Percentiles rank a stretch among this genome's conserved stretches.
Conservation (phyloP, 768 basidiomycete genomes). For the Russula ochroleuca region DNA sequence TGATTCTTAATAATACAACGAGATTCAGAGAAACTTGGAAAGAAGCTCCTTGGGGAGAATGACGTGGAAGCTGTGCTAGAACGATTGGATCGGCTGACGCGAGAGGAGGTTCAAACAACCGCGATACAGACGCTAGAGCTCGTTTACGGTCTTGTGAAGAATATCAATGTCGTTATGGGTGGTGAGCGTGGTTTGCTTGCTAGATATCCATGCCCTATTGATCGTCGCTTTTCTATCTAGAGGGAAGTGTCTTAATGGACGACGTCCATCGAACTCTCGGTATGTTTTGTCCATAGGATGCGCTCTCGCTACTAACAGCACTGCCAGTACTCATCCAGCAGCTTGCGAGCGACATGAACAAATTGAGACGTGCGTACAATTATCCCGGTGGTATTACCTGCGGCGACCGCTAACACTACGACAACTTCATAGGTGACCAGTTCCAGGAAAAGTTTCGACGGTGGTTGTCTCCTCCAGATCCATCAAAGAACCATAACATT, state of each 20-base stretch:
- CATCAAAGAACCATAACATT: neutral
- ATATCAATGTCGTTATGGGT: neutral
- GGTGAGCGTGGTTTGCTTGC: neutral
- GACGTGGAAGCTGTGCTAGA: neutral
- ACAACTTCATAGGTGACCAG: too few relatives aligned
- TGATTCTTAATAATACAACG: neutral
- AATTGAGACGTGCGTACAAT: neutral
- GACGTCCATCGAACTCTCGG: neutral
- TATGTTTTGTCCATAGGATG: neutral
- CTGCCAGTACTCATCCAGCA: neutral
- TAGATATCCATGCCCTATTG: neutral
- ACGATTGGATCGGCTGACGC: neutral
- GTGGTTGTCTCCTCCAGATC: neutral
- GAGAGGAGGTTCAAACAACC: neutral
- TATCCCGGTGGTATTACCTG: too few relatives aligned
- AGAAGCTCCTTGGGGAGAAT: neutral
- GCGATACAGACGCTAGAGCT: too few relatives aligned
- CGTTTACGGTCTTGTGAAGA: neutral
- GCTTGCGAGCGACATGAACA: neutral
- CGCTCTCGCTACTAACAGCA: neutral
- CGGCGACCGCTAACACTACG: too few relatives aligned
- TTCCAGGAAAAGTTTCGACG: neutral
- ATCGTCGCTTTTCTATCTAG: neutral
- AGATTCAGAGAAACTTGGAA: neutral
- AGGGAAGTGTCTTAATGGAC: neutral